These are phyloP conservation scores for Alnus glutinosa DNA, from an alignment of 306 rosid genomes.

Conservation along the genomic window DNA sequence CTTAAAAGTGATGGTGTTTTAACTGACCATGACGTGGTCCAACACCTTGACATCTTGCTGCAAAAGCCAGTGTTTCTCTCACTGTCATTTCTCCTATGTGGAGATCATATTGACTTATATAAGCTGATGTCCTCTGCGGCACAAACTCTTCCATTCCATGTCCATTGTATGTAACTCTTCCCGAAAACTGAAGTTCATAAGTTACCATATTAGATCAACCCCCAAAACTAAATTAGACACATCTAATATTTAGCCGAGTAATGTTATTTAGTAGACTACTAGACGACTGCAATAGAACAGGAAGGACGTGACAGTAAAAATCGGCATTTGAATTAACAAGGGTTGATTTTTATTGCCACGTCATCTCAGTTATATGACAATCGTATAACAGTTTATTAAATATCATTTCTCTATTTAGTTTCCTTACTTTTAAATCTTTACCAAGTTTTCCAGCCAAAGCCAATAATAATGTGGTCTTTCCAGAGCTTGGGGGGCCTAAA, in stretches of 20 bases:
- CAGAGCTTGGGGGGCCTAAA: constrained; percentile 84
- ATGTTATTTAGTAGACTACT: too few species aligned
- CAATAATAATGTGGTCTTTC: constrained; percentile 74
- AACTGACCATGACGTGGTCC: constrained; percentile 53
- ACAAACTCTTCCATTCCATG: constrained; percentile 72
- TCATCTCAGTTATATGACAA: too few species aligned
- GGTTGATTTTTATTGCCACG: too few species aligned
- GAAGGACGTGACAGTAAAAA: too few species aligned
- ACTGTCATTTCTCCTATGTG: constrained; percentile 94
- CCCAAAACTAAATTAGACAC: neutral
- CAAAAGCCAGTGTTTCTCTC: constrained; percentile 85
- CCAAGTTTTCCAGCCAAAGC: constrained; percentile 78
- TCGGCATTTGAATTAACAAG: too few species aligned
- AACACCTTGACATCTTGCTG: constrained; percentile 91
- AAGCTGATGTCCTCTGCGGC: constrained; percentile 80
- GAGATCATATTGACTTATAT: constrained; percentile 76
- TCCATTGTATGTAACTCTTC: constrained; percentile 67
- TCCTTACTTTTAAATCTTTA: constrained; percentile 51
- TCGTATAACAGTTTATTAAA: too few species aligned
- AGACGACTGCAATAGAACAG: too few species aligned
- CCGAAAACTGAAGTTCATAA: constrained; percentile 53
- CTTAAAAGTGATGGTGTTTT: neutral
- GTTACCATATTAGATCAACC: neutral
- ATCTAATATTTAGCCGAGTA: neutral
- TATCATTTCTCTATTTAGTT: neutral